A percentile compares a stretch with the other conserved stretches of the same genome.
phyloP scores from a whole-genome alignment of 2,329 filamentous ascomycete genomes.

The Stagonosporopsis rhizophila region DNA sequence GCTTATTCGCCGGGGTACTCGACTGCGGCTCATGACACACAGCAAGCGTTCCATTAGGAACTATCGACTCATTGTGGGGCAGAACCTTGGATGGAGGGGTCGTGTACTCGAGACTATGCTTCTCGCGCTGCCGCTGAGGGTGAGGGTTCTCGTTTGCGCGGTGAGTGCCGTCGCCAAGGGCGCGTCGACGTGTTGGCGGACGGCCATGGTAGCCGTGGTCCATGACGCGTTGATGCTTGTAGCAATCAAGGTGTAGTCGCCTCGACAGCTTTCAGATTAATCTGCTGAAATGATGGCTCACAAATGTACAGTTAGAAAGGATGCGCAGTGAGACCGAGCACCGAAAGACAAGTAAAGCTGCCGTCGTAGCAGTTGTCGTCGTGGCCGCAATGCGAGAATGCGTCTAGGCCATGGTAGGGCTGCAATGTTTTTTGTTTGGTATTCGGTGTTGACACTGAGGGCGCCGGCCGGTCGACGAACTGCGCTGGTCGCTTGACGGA shows the following conservation, averaged over 20 bases:
- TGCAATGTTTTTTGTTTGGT: conserved; percentile 28
- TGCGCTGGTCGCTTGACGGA: conserved; percentile 26
- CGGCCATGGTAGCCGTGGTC: conserved; percentile 40
- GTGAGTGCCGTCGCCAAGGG: conserved; percentile 43
- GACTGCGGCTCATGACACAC: conserved; percentile 45
- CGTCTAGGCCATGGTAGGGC: conserved; percentile 27
- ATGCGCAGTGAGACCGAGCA: conserved; percentile 26
- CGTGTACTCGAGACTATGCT: conserved; percentile 24
- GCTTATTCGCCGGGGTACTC: conserved; percentile 58
- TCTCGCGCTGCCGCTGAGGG: conserved; percentile 28
- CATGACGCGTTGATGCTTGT: conserved; percentile 30
- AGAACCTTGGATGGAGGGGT: conserved; percentile 33
- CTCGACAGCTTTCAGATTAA: conserved; percentile 21
- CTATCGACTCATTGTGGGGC: conserved; percentile 56
- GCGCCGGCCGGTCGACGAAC: conserved; percentile 22
- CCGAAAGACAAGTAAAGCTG: conserved; percentile 27
- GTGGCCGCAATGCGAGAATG: conserved; percentile 17
- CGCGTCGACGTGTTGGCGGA: conserved; percentile 42
- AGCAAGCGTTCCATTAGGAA: conserved; percentile 53
- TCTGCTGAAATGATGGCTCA: conserved; percentile 22
- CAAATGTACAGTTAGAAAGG: conserved; percentile 34
- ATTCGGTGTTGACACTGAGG: conserved; percentile 32
- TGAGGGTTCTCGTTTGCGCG: conserved; percentile 41
- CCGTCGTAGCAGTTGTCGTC: conserved; percentile 21
- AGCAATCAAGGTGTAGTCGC: conserved; percentile 16